Base-by-base conservation (phyloP, 371 early-diverging fungal species). In the Mucor ambiguus region DNA sequence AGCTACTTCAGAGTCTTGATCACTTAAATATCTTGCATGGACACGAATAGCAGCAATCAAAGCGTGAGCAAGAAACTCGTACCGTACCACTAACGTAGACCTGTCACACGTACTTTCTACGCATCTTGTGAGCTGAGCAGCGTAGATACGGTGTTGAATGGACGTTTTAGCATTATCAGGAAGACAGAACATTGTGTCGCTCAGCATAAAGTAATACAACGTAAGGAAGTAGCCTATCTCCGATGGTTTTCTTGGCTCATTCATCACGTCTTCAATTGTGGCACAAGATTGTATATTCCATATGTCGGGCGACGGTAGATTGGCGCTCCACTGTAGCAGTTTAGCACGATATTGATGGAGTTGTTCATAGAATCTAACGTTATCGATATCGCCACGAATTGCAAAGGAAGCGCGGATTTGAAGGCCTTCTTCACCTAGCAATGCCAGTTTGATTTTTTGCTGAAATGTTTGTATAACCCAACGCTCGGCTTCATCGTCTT, bases 401-500 rank as follows among this genome's bases (percentile, higher is more conserved):
- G 48, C 1, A 57, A 54, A 56, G 9, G 57, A 55, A 26, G 57
- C 61, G 2, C 58, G 61, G 4, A 71, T 64, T 10, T 67, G 67
- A 6, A 73, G 61, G 9, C 66, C 70, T 41, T 67, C 54, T 61
- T 73, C 74, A 26, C 49, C 49, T 30, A 73, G 59, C 3, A 66
- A n/a, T 11, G 56, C 6, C 2, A 73, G 38, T 16, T 54, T 60
- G 14, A 63, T 49, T 7, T 60, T 48, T 57, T 63, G 66, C 20
- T 49, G 26, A 37, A 64, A 70, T 4, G 35, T 58, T 9, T 18
- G 12, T 3, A 70, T 24, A 5, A 64, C 32, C n/a, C 18, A 57
- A 2, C 33, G 38, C n/a, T 73, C 71, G 16, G 67, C 44, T 44
- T 67, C 61, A 28, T 74, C 74, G 26, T 71, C 74, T 8, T n/a